Evolutionary conservation across 164 flowering plant species (phyloP).

Genomic region (Santalum album): DNA sequence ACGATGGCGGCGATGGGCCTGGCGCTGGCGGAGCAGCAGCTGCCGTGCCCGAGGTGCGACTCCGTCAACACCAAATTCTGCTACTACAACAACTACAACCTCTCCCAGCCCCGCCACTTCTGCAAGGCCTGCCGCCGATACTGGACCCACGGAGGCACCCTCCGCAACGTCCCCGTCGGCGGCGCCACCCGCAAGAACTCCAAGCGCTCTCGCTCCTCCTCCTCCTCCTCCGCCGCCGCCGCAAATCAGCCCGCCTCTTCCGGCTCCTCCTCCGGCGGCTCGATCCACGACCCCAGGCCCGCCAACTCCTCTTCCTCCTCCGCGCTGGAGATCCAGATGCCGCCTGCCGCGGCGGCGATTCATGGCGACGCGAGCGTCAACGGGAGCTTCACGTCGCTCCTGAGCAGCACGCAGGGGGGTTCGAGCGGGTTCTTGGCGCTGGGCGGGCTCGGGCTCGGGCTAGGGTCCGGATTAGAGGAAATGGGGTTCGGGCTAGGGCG

Average conservation of each 20-base stretch:
- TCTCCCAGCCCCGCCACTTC: conserved; percentile 63
- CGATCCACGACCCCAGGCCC: conserved; percentile 9
- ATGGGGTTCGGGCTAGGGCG: conserved; percentile 18
- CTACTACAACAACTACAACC: conserved; percentile 71
- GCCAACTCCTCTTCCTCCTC: conserved; percentile 6
- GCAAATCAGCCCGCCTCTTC: conserved; percentile 1
- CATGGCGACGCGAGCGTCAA: conserved; percentile 6
- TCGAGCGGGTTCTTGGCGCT: conserved; percentile 21
- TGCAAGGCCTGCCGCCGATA: conserved; percentile 63
- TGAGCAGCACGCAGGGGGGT: conserved; percentile 16
- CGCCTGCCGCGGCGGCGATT: neutral
- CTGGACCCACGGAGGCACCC: conserved; percentile 68
- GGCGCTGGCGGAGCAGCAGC: conserved; percentile 8
- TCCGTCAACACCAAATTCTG: conserved; percentile 66
- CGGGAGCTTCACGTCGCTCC: conserved; percentile 21
- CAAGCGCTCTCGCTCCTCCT: conserved; percentile 23
- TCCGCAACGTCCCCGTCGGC: conserved; percentile 62
- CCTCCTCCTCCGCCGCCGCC: conserved; percentile 7
- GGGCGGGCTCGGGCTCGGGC: conserved; percentile 24
- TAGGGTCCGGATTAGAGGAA: conserved; percentile 20
- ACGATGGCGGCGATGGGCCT: neutral
- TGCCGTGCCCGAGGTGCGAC: conserved; percentile 59
- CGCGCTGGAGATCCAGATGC: neutral
- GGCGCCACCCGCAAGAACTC: conserved; percentile 45
- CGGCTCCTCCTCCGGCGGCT: conserved; percentile 6